phyloP scores from a whole-genome alignment of 345 rosid species.

The Mangifera indica region DNA sequence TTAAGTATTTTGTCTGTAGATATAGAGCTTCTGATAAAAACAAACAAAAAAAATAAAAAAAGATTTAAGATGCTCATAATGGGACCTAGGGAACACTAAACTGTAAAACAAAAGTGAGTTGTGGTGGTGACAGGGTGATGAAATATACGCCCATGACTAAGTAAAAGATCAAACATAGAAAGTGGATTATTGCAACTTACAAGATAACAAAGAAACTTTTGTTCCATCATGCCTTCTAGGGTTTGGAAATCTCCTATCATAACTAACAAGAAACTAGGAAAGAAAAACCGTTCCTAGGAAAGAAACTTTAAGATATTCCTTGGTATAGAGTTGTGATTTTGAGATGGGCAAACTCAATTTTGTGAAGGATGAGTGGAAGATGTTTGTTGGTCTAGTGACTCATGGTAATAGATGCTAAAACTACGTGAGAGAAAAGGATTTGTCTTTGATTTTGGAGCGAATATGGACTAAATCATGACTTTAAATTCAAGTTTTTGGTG shows the following conservation, averaged over 20 bases:
- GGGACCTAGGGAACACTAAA: not conserved
- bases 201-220: not conserved
- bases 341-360: too few species aligned
- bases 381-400: too few species aligned
- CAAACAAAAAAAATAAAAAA: too few species aligned
- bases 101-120: not conserved
- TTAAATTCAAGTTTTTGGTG: too few species aligned
- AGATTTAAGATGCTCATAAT: not conserved
- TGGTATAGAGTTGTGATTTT: too few species aligned
- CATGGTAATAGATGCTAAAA: too few species aligned
- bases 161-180: not conserved
- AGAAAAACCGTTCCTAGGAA: not conserved
- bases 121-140: not conserved
- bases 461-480: too few species aligned
- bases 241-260: not conserved
- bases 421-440: too few species aligned
- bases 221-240: conserved; percentile 3
- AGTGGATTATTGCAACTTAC: not conserved
- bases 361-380: too few species aligned
- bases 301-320: too few species aligned
- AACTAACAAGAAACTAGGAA: not conserved
- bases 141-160: not conserved
- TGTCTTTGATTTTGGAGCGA: too few species aligned
- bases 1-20: not conserved
- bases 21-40: not conserved